Base-by-base conservation (phyloP, 441 rosid species). In the Pelargonium citronellum region DNA sequence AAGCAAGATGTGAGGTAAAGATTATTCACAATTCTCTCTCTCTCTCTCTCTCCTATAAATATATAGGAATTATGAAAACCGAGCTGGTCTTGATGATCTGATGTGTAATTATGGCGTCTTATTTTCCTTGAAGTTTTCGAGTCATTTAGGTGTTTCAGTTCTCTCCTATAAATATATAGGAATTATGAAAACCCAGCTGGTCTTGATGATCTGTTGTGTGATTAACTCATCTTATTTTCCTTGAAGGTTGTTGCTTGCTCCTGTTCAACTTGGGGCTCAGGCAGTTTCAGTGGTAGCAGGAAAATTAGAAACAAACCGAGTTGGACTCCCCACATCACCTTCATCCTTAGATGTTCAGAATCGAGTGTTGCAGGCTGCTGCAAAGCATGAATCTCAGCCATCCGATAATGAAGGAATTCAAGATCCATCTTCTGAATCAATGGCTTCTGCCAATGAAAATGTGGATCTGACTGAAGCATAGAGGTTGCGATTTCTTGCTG, bases 331-430 rank as follows among this genome's bases (percentile, higher is more conserved):
- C 16, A 95, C 98, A 1, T 90, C 98, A 24, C 99, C 99, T 74
- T 95, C 97, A 53, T 90, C 99, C 20, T 74, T 75, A 47, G 96
- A 87, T 70, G 92, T 95, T 65, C 95, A 86, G 78, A 90, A 79
- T 79, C 84, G 99, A 46, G 99, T 91, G 68, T 78, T 90, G 77
- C 82, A 90, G 75, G 99, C 97, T 71, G 97, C 97, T 22, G 97
- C 97, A 5, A 91, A 88, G 80, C 97, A 80, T 68, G 96, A 90
- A 81, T 91, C 99, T 75, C 87, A 95, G 69, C 96, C 97, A 0
- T 87, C 96, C 11, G 95, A 84, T 9, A 69, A 73, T 4, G 85
- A 81, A 22, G 88, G 78, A 69, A 68, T 5, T 16, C 81, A 67
- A 71, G 81, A 81, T 70, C 74, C 82, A 60, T 77, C 89, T 0